Conservation (phyloP, 176 grass and related monocot genomes). For the Hsuehochloa calcarea region DNA sequence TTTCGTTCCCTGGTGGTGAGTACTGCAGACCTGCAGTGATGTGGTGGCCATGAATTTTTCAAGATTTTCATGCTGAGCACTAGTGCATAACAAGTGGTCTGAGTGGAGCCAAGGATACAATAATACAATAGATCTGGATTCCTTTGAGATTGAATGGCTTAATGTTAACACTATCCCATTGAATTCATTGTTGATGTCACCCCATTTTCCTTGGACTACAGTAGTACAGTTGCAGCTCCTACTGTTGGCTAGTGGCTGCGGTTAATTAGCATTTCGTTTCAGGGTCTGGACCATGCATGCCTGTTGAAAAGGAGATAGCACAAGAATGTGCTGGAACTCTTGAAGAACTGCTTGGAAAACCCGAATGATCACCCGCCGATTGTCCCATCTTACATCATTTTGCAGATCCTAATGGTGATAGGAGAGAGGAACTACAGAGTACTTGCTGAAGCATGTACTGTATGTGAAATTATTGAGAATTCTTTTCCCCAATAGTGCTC, state of each 20-base stretch:
- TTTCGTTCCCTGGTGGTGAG: constrained; percentile 16
- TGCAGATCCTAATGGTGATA: background rate
- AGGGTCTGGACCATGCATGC: background rate
- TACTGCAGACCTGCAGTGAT: background rate
- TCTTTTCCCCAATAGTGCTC: background rate
- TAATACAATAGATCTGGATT: constrained; percentile 10
- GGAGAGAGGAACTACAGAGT: background rate
- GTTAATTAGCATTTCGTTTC: background rate
- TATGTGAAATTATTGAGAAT: background rate
- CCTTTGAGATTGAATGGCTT: constrained; percentile 17
- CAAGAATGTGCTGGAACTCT: background rate
- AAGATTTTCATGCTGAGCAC: constrained; percentile 19
- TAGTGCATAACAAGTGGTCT: background rate
- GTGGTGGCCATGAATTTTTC: constrained; percentile 8
- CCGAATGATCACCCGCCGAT: background rate
- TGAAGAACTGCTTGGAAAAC: background rate
- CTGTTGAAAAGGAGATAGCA: background rate
- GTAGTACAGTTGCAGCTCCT: background rate
- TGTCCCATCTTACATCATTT: background rate
- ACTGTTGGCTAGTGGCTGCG: background rate
- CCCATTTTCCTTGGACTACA: background rate
- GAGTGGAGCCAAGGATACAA: constrained; percentile 18
- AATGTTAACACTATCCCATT: background rate
- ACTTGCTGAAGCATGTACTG: constrained; percentile 7
- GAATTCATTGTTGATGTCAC: background rate